A percentile compares a stretch with the other conserved stretches of the same genome.
These are phyloP conservation scores for Luvunga scandens DNA, from an alignment of 345 rosid genomes.

Conservation along the genomic window DNA sequence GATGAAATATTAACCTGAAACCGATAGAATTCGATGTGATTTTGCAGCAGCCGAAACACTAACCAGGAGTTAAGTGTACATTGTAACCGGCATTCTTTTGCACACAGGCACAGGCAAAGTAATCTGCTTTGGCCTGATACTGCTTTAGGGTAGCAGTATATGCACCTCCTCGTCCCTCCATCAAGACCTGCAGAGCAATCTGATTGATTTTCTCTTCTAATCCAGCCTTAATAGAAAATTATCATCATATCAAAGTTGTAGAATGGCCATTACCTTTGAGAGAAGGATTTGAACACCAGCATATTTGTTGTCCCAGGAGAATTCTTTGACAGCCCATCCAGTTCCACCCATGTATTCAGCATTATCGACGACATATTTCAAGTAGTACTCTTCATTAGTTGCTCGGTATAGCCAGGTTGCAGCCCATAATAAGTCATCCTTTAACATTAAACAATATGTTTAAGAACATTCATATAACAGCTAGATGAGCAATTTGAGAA, in stretches of 20 bases:
- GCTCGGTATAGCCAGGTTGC: slow-evolving; percentile 77
- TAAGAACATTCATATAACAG: background rate
- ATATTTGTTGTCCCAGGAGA: slow-evolving; percentile 94
- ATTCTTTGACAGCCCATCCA: slow-evolving; percentile 84
- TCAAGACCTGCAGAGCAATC: slow-evolving; percentile 38
- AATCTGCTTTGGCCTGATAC: slow-evolving; percentile 74
- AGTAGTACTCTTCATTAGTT: slow-evolving; percentile 58
- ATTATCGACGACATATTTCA: slow-evolving; percentile 63
- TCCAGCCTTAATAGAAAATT: background rate
- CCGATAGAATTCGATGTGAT: background rate
- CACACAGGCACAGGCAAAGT: slow-evolving; percentile 79
- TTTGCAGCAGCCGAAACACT: slow-evolving; percentile 9
- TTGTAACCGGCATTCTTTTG: slow-evolving; percentile 76
- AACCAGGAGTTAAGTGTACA: slow-evolving; percentile 65
- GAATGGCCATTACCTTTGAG: slow-evolving; percentile 45
- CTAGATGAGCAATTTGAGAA: background rate
- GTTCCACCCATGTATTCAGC: slow-evolving; percentile 84
- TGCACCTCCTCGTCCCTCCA: slow-evolving; percentile 53
- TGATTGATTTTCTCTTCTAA: background rate
- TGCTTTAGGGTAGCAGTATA: slow-evolving; percentile 46
- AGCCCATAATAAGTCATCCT: slow-evolving; percentile 93
- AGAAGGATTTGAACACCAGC: slow-evolving; percentile 87
- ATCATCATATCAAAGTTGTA: background rate
- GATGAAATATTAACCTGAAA: no score
- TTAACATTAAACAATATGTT: background rate